Conservation (phyloP, 352 stramenopile species). For the Globisporangium okanoganense region DNA sequence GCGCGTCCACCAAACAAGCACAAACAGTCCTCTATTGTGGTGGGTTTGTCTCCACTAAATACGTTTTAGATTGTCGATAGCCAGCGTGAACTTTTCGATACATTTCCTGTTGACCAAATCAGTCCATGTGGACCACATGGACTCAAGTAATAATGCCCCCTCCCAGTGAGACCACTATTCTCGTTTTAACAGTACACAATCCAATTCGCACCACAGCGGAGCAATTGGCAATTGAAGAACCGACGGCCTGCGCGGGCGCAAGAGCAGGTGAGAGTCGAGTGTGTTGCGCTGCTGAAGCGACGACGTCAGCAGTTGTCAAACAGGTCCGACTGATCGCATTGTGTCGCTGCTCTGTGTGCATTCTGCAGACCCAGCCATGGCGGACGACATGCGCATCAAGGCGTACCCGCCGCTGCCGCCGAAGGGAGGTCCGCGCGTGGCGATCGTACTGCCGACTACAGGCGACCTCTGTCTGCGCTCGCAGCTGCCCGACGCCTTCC, state of each 20-base stretch:
- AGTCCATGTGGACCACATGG: background rate
- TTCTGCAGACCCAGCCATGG: constrained; percentile 4
- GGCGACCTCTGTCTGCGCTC: constrained; percentile 57
- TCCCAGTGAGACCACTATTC: background rate
- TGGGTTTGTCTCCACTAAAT: no score
- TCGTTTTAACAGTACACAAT: background rate
- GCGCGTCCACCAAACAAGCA: constrained; percentile 6
- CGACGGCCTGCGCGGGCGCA: no score
- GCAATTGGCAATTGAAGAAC: background rate
- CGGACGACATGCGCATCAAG: constrained; percentile 56
- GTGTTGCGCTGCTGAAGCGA: background rate
- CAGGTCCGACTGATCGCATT: background rate
- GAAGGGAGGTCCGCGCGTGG: constrained; percentile 27
- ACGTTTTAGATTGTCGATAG: no score
- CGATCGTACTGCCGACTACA: constrained; percentile 42
- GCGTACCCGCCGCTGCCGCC: constrained; percentile 55
- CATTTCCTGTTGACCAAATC: background rate
- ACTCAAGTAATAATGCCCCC: background rate
- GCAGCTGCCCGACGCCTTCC: constrained; percentile 42
- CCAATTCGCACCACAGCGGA: background rate
- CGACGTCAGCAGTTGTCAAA: background rate
- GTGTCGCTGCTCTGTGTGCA: background rate
- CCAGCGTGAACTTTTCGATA: no score
- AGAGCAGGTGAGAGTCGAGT: background rate
- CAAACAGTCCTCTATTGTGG: no score